A percentile compares a stretch with the other conserved stretches of the same genome.
phyloP scores from a whole-genome alignment of 768 basidiomycete species.

The Rhodotorula paludigena region DNA sequence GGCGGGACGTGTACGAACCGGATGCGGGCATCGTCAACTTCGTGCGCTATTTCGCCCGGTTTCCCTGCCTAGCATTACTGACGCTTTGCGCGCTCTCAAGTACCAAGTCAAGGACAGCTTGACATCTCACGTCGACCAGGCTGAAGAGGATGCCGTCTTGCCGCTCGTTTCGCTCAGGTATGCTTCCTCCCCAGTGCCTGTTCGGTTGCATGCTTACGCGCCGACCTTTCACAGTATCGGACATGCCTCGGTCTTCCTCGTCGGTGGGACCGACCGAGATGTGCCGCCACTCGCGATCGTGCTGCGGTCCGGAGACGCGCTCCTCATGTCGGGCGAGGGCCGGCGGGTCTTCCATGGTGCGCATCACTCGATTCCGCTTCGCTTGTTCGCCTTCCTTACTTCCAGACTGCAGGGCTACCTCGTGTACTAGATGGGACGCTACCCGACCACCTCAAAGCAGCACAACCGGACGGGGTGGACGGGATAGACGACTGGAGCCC shows the following conservation, averaged over 20 bases:
- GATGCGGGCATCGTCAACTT: slow-evolving; percentile 97
- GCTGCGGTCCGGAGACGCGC: slow-evolving; percentile 80
- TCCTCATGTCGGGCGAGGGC: slow-evolving; percentile 88
- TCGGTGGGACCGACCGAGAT: slow-evolving; percentile 76
- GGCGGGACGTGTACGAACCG: slow-evolving; percentile 77
- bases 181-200: slow-evolving; percentile 48
- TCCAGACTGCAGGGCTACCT: slow-evolving; percentile 62
- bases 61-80: neutral
- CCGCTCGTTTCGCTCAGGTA: slow-evolving; percentile 93
- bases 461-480: neutral
- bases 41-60: slow-evolving; percentile 65
- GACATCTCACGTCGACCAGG: slow-evolving; percentile 96
- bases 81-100: slow-evolving; percentile 1
- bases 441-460: slow-evolving; percentile 50
- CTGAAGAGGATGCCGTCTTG: slow-evolving; percentile 84
- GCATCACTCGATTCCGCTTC: slow-evolving; percentile 31
- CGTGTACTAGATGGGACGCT: slow-evolving; percentile 76
- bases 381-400: neutral
- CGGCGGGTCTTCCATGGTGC: slow-evolving; percentile 88
- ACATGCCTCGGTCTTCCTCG: slow-evolving; percentile 80
- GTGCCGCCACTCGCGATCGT: slow-evolving; percentile 71
- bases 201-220: too few relatives aligned
- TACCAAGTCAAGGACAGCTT: slow-evolving; percentile 63
- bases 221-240: slow-evolving; percentile 67
- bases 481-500: slow-evolving; percentile 53